A percentile compares a stretch with the other conserved stretches of the same genome.
Conservation (phyloP, 129 eudicot genomes). For the Glebionis coronaria region DNA sequence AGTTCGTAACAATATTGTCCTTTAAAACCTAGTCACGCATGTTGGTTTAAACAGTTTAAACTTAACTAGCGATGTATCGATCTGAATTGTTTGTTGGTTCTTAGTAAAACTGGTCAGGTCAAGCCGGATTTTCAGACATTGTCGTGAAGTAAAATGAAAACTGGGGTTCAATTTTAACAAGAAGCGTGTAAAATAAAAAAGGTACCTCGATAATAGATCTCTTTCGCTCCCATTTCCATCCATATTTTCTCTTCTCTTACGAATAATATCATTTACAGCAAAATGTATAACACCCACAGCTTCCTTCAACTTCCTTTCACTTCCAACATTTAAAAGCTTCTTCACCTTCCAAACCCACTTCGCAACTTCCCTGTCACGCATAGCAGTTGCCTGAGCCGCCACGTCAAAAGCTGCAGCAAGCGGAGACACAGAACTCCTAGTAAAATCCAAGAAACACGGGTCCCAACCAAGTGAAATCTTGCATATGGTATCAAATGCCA, state of each 20-base stretch:
- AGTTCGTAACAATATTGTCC: too few species aligned
- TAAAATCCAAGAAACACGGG: conserved; percentile 46
- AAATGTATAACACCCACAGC: conserved; percentile 45
- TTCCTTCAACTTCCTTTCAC: conserved; percentile 46
- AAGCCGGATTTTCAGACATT: too few species aligned
- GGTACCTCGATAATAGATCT: too few species aligned
- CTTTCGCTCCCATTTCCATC: neutral
- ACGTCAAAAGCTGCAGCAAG: conserved; percentile 55
- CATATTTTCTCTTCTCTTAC: conserved; percentile 22
- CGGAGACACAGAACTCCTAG: conserved; percentile 29
- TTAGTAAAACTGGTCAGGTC: too few species aligned
- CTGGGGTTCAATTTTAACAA: too few species aligned
- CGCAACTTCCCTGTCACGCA: conserved; percentile 47
- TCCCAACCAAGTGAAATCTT: conserved; percentile 63
- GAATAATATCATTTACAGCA: conserved; percentile 37
- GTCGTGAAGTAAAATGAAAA: too few species aligned
- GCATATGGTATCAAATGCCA: conserved; percentile 72
- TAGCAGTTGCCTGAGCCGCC: conserved; percentile 63
- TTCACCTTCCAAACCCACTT: conserved; percentile 60
- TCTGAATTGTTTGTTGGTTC: too few species aligned
- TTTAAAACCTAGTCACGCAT: too few species aligned
- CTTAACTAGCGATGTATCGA: too few species aligned
- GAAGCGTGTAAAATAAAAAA: too few species aligned
- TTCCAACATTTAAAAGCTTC: conserved; percentile 45
- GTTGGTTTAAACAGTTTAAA: too few species aligned